Evolutionary conservation across 441 rosid species (phyloP), one percentile per base, ranked within the genome.

Genomic region (Pelargonium myrrhifolium): DNA sequence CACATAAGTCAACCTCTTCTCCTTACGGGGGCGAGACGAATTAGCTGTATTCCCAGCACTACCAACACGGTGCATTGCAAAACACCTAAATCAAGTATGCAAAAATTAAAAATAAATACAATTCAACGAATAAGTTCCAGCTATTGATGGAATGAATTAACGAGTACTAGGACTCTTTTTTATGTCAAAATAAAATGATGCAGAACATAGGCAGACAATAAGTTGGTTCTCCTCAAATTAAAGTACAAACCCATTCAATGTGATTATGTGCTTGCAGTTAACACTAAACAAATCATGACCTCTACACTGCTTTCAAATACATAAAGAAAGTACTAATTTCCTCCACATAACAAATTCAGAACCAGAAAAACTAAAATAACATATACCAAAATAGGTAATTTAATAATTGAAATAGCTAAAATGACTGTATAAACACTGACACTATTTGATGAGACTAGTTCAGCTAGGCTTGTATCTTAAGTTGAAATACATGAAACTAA

Each of bases 11-110:
- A 95, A 82, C 83, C 93, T 87, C 80, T 92, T 95, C 87, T 95
- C 99, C 80, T 95, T 95, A 65, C 99, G 98, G 40, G 88, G 83
- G 45, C 99, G 99, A 75, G 78, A 86, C 80, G 98, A 92, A 82
- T 87, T 87, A 67, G 81, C 67, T 20, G 86, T 89, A 83, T 94
- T 95, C 77, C 99, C 98, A 5, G 96, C 87, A 86, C 99, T 95
- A 75, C 93, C 99, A 77, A 95, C 98, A 1, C 99, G 97, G 88
- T 95, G 99, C 99, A 95, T 95, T 58, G 85, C 87, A 74, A 79
- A 74, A 79, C 71, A 66, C 79, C 80, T 77, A 37, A 5, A 42
- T 5, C 55, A 24, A 47, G 15, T 20, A 59, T 20, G 0, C 11
- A 45, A 12, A 10, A 51, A 67, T 3, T 18, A 11, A 3, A 37